Conservation (phyloP, 495 filamentous ascomycete genomes). For the Penicillium simplicissimum region DNA sequence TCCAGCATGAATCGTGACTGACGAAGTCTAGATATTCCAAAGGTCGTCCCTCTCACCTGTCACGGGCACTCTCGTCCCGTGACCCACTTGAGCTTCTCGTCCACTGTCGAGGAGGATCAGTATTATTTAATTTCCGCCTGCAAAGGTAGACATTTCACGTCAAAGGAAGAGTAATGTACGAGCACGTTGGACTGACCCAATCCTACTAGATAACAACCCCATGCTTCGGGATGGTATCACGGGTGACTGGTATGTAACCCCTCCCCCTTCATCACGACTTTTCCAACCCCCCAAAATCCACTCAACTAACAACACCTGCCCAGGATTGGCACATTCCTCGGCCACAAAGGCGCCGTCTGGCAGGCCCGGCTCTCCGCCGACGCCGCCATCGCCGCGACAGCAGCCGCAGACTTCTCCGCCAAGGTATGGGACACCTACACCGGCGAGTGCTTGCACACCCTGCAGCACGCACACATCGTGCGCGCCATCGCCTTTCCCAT, state of each 20-base stretch:
- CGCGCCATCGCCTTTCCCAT: slow-evolving; percentile 87
- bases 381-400: slow-evolving; percentile 84
- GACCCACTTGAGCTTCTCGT: slow-evolving; percentile 91
- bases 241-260: slow-evolving; percentile 75
- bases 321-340: slow-evolving; percentile 96
- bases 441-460: slow-evolving; percentile 83
- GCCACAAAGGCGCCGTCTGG: slow-evolving; percentile 98
- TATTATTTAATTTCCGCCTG: slow-evolving; percentile 98
- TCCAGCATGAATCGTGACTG: neutral
- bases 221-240: slow-evolving; percentile 98
- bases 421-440: slow-evolving; percentile 97
- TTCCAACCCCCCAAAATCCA: neutral
- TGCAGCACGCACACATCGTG: slow-evolving; percentile 92
- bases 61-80: slow-evolving; percentile 96
- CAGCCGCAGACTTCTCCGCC: slow-evolving; percentile 93
- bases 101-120: slow-evolving; percentile 77
- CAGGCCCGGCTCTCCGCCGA: slow-evolving; percentile 88
- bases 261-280: neutral
- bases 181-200: slow-evolving; percentile 1
- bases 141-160: slow-evolving; percentile 65
- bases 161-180: neutral
- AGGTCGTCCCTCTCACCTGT: slow-evolving; percentile 89
- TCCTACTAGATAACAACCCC: slow-evolving; percentile 80
- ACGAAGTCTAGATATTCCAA: slow-evolving; percentile 52
- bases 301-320: slow-evolving; percentile 5